phyloP scores from a whole-genome alignment of 345 rosid species.

The Capsella bursapastoris region DNA sequence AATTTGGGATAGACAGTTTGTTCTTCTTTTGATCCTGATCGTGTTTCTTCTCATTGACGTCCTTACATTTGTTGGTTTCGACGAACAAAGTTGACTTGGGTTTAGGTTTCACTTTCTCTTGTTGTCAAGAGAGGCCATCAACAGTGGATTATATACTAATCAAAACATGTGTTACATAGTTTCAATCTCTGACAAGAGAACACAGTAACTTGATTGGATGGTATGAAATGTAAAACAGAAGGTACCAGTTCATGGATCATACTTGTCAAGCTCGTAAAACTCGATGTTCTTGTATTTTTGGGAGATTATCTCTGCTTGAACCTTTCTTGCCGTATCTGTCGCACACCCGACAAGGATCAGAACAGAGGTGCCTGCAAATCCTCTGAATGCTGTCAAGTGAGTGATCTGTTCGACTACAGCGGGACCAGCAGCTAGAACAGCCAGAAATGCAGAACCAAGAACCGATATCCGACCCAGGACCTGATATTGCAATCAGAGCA shows the following conservation, averaged over 20 bases:
- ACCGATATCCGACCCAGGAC: slow-evolving; percentile 97
- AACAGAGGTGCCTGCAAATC: slow-evolving; percentile 98
- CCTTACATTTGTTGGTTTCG: no score
- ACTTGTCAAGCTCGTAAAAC: slow-evolving; percentile 75
- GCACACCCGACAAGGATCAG: slow-evolving; percentile 99
- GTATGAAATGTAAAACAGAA: slow-evolving; percentile 8
- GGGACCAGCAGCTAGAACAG: slow-evolving; percentile 97
- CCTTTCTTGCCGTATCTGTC: slow-evolving; percentile 95
- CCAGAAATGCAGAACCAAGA: slow-evolving; percentile 83
- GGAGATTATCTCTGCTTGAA: slow-evolving; percentile 92
- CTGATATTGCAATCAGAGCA: slow-evolving; percentile 44
- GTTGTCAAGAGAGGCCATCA: neutral
- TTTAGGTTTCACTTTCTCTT: neutral
- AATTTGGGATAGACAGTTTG: neutral
- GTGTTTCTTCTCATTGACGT: no score
- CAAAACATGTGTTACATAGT: slow-evolving; percentile 28
- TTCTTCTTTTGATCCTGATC: neutral
- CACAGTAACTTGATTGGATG: slow-evolving; percentile 4
- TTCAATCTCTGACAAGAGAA: slow-evolving; percentile 1
- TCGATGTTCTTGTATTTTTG: slow-evolving; percentile 96
- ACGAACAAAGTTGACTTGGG: no score
- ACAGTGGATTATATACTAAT: slow-evolving; percentile 30
- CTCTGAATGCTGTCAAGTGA: slow-evolving; percentile 95
- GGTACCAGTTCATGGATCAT: slow-evolving; percentile 30
- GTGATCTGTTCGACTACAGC: slow-evolving; percentile 84